phyloP scores from a whole-genome alignment of 129 eudicot species.

The Tanacetum coccineum region DNA sequence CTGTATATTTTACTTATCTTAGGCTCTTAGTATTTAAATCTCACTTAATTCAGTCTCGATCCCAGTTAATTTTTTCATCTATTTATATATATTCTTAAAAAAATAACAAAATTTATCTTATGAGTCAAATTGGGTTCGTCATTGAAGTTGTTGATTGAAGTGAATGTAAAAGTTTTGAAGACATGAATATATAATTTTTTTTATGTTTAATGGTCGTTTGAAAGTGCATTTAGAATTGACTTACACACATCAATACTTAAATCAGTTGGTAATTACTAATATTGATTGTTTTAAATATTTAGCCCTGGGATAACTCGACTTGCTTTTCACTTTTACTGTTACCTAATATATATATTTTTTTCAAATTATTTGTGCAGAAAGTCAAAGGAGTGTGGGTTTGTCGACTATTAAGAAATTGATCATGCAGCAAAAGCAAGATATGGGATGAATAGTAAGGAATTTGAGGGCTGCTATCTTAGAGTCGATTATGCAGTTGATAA shows the following conservation, averaged over 20 bases:
- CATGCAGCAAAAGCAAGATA: constrained; percentile 53
- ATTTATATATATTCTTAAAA: too few species aligned
- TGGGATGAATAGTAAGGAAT: constrained; percentile 47
- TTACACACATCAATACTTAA: background rate
- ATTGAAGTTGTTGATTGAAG: constrained; percentile 19
- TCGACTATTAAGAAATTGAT: constrained; percentile 59
- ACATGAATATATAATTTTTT: too few species aligned
- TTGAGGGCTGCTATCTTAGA: constrained; percentile 42
- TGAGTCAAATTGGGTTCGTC: constrained; percentile 18
- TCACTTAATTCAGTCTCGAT: too few species aligned
- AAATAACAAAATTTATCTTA: too few species aligned
- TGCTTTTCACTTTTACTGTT: background rate
- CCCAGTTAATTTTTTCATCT: too few species aligned
- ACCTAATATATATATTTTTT: background rate
- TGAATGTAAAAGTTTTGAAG: too few species aligned
- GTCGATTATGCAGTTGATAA: constrained; percentile 61
- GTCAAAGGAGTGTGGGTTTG: constrained; percentile 72
- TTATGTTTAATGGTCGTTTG: constrained; percentile 14
- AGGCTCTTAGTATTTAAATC: too few species aligned
- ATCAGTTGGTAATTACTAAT: background rate
- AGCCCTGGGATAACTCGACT: background rate
- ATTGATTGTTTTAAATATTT: constrained; percentile 18
- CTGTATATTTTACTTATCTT: too few species aligned
- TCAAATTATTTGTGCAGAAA: constrained; percentile 32
- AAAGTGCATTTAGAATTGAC: constrained; percentile 18